A percentile compares a stretch with the other conserved stretches of the same genome.
Conservation (phyloP, 805 yeast species). For the Ogataea populi-albae region DNA sequence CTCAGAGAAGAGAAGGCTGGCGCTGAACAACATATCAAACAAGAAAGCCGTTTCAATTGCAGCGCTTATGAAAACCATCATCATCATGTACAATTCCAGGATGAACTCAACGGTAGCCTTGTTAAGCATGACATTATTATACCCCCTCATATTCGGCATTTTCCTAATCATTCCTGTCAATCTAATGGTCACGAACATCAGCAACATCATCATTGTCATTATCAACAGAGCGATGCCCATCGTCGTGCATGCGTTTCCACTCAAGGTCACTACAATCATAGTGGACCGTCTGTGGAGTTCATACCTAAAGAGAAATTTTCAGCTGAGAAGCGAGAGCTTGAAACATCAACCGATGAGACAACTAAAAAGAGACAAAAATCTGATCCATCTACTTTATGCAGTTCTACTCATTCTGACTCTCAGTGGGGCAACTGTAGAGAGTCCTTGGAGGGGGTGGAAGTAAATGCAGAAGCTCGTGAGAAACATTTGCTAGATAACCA, state of each 20-base stretch:
- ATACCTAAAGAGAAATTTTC: too few species aligned
- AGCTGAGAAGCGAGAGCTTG: too few species aligned
- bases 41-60: neutral
- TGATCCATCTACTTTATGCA: too few species aligned
- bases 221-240: too few species aligned
- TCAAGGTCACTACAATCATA: too few species aligned
- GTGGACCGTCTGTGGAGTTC: too few species aligned
- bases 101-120: slow-evolving; percentile 23
- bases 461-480: slow-evolving; percentile 52
- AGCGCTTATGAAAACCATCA: slow-evolving; percentile 16
- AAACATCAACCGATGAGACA: too few species aligned
- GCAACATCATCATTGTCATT: too few species aligned
- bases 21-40: neutral
- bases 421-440: slow-evolving; percentile 67
- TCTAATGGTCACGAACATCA: too few species aligned
- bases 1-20: slow-evolving; percentile 3
- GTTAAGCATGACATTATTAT: slow-evolving; percentile 30
- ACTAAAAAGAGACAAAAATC: too few species aligned
- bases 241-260: too few species aligned
- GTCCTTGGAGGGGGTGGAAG: slow-evolving; percentile 32
- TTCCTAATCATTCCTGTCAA: neutral
- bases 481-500: slow-evolving; percentile 39
- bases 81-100: slow-evolving; percentile 32
- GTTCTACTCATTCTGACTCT: too few species aligned
- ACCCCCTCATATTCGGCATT: slow-evolving; percentile 13